These are phyloP conservation scores for Psilocybe cubensis DNA, from an alignment of 768 basidiomycete species.

Conservation along the genomic window DNA sequence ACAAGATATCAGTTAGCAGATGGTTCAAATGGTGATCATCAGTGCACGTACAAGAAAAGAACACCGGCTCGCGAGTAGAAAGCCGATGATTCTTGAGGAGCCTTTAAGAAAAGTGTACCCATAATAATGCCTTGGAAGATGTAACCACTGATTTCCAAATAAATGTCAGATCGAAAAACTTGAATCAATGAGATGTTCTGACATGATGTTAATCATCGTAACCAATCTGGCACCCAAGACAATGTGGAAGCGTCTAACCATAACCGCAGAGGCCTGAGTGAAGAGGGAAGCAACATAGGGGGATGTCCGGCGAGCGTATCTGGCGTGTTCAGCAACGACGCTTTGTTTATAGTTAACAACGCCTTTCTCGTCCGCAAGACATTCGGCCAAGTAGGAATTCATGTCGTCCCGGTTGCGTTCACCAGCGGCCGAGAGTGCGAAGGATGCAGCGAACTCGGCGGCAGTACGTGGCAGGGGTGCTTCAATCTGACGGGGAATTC, in stretches of 20 bases:
- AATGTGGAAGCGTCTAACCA: conserved; percentile 33
- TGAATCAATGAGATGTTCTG: neutral
- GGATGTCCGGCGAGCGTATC: neutral
- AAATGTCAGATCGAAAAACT: neutral
- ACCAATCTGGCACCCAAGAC: conserved; percentile 37
- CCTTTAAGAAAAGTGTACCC: conserved; percentile 67
- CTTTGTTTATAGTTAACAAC: conserved; percentile 48
- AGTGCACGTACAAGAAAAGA: conserved; percentile 67
- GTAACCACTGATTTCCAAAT: conserved; percentile 44
- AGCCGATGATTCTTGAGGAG: conserved; percentile 56
- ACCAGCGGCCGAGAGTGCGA: conserved; percentile 42
- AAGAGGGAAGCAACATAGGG: conserved; percentile 3
- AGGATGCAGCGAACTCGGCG: conserved; percentile 57
- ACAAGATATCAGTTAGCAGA: neutral
- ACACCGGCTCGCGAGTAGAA: conserved; percentile 79
- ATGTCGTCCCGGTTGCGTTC: conserved; percentile 48
- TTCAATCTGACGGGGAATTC: conserved; percentile 51
- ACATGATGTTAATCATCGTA: conserved; percentile 26
- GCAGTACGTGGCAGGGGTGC: conserved; percentile 51
- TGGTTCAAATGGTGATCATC: neutral
- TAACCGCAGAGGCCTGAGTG: neutral
- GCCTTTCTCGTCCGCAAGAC: conserved; percentile 47
- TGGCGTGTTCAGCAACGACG: conserved; percentile 25
- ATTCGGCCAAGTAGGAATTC: conserved; percentile 44
- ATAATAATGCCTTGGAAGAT: conserved; percentile 54